Evolutionary conservation across 805 yeast genomes (phyloP).

Genomic region (Sporopachydermia lactativora): DNA sequence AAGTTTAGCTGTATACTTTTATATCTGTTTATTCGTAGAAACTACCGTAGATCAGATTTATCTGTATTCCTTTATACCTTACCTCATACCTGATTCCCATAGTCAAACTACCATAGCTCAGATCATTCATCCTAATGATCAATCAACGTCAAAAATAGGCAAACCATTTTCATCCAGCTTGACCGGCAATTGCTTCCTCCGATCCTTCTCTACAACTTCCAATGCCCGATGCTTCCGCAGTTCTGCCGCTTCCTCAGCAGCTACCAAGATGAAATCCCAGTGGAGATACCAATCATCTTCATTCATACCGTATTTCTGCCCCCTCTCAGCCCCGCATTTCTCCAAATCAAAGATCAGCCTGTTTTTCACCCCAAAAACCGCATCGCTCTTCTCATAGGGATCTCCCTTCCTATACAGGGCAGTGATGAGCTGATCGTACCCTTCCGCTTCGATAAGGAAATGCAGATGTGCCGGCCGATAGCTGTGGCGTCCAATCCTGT

Average conservation of each 20-base stretch:
- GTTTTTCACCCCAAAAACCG: slow-evolving; percentile 20
- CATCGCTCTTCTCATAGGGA: slow-evolving; percentile 16
- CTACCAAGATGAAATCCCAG: slow-evolving; percentile 1
- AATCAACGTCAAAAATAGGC: not conserved
- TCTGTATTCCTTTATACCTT: no score
- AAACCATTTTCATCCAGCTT: slow-evolving; percentile 1
- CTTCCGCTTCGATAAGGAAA: slow-evolving; percentile 14
- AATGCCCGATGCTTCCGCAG: not conserved
- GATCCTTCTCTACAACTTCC: not conserved
- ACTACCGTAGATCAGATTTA: no score
- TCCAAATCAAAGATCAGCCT: slow-evolving; percentile 15
- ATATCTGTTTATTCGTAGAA: no score
- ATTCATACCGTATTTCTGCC: not conserved
- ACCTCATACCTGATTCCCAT: no score
- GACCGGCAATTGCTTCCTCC: not conserved
- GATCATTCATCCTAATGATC: no score
- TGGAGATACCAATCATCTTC: not conserved
- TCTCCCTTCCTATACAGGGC: slow-evolving; percentile 16
- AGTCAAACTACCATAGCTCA: no score
- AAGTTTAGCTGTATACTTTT: no score
- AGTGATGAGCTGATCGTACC: slow-evolving; percentile 16
- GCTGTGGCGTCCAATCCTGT: slow-evolving; percentile 20
- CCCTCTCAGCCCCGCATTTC: slow-evolving; percentile 11
- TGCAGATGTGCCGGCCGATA: slow-evolving; percentile 19
- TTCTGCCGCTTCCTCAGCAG: not conserved